These are phyloP conservation scores for Rhododendron ovatum DNA, from an alignment of 148 eudicot species.

Conservation along the genomic window DNA sequence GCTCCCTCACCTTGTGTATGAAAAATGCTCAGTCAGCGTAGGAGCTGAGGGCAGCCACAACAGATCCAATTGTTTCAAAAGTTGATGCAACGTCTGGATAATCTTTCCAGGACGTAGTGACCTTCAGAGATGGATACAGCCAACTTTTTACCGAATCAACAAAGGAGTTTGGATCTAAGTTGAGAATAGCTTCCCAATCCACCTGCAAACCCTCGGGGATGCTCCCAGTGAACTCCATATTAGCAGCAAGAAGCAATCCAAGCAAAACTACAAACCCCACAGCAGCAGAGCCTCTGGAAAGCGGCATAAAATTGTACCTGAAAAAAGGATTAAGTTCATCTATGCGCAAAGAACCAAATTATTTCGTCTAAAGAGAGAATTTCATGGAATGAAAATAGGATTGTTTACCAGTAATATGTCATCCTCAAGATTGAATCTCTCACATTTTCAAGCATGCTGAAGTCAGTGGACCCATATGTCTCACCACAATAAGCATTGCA, in stretches of 20 bases:
- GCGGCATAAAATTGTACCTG: slow-evolving; percentile 98
- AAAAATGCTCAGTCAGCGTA: slow-evolving; percentile 42
- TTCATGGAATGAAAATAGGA: not conserved
- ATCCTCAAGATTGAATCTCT: slow-evolving; percentile 86
- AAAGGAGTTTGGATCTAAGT: slow-evolving; percentile 55
- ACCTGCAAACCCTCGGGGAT: slow-evolving; percentile 84
- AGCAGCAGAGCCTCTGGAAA: slow-evolving; percentile 85
- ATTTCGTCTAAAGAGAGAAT: not conserved
- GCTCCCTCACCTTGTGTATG: slow-evolving; percentile 12
- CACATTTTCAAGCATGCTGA: slow-evolving; percentile 63
- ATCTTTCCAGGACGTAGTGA: slow-evolving; percentile 85
- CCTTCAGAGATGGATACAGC: slow-evolving; percentile 76
- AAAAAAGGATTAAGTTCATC: slow-evolving; percentile 1
- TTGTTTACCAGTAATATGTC: slow-evolving; percentile 83
- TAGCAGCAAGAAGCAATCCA: slow-evolving; percentile 89
- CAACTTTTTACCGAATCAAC: slow-evolving; percentile 75
- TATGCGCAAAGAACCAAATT: not conserved
- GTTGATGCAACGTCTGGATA: slow-evolving; percentile 85
- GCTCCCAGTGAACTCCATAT: slow-evolving; percentile 95
- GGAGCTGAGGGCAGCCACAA: slow-evolving; percentile 87
- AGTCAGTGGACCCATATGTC: slow-evolving; percentile 73
- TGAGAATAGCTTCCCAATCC: slow-evolving; percentile 95
- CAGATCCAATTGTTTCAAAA: slow-evolving; percentile 80
- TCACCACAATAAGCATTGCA: slow-evolving; percentile 90
- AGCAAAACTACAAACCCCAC: slow-evolving; percentile 83